Conservation (phyloP, 352 stramenopile genomes). For the Plasmopara muralis region DNA sequence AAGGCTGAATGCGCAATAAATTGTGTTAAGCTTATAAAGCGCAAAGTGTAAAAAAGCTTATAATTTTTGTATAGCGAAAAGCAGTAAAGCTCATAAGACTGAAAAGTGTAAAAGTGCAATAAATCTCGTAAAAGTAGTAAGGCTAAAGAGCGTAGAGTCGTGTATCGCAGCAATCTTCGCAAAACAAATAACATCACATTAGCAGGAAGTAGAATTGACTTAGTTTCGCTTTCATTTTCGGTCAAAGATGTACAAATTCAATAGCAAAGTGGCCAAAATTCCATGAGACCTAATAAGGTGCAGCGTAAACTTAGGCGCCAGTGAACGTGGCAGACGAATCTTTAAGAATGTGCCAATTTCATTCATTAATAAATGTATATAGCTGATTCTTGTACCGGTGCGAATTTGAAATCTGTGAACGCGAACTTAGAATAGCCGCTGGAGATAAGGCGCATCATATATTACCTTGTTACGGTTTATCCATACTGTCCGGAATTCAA, state of each 20-base stretch:
- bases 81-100: too few species aligned
- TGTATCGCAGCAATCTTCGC: too few species aligned
- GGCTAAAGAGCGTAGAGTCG: too few species aligned
- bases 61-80: too few species aligned
- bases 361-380: not conserved
- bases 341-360: not conserved
- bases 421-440: constrained; percentile 2
- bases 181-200: too few species aligned
- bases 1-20: too few species aligned
- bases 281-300: not conserved
- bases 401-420: not conserved
- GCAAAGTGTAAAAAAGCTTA: too few species aligned
- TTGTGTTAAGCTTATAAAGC: too few species aligned
- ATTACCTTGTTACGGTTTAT: constrained; percentile 12
- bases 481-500: constrained; percentile 4
- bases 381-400: not conserved
- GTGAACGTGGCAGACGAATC: not conserved
- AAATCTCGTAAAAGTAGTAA: too few species aligned
- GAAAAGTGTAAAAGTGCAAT: too few species aligned
- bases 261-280: not conserved
- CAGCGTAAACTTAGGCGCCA: not conserved
- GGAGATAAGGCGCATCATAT: not conserved
- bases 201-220: not conserved
- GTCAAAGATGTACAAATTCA: not conserved
- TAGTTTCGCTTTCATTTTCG: too few species aligned